Evolutionary conservation across 345 rosid species (phyloP).

Genomic region (Dipteronia dyeriana): DNA sequence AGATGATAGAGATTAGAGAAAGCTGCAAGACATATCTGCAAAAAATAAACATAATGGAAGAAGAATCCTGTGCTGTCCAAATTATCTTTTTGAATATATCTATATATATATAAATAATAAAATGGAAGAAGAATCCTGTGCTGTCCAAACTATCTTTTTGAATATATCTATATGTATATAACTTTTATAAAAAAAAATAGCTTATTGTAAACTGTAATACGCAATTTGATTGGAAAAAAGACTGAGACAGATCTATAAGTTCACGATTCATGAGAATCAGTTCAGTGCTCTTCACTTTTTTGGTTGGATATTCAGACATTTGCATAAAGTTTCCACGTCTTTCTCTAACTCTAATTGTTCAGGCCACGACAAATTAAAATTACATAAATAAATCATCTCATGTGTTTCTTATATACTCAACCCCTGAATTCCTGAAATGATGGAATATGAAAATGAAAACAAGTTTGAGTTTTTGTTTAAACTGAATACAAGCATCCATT

Average conservation of each 20-base stretch:
- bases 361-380: no score
- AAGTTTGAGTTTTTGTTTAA: no score
- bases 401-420: not conserved
- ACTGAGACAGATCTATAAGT: not conserved
- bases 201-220: not conserved
- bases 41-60: not conserved
- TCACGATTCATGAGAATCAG: constrained; percentile 11
- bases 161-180: not conserved
- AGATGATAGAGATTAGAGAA: not conserved
- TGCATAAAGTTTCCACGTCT: constrained; percentile 12
- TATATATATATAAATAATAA: not conserved
- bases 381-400: no score
- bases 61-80: constrained; percentile 12
- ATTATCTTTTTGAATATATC: not conserved
- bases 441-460: no score
- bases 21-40: not conserved
- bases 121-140: constrained; percentile 9
- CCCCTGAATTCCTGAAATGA: no score
- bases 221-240: not conserved
- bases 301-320: constrained; percentile 17
- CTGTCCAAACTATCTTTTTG: not conserved
- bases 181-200: no score
- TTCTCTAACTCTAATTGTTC: not conserved
- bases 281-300: constrained; percentile 10
- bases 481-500: not conserved